Evolutionary conservation across 83 land plant genomes (phyloP), one percentile per base, ranked within the genome.

Genomic region (Thuja plicata): DNA sequence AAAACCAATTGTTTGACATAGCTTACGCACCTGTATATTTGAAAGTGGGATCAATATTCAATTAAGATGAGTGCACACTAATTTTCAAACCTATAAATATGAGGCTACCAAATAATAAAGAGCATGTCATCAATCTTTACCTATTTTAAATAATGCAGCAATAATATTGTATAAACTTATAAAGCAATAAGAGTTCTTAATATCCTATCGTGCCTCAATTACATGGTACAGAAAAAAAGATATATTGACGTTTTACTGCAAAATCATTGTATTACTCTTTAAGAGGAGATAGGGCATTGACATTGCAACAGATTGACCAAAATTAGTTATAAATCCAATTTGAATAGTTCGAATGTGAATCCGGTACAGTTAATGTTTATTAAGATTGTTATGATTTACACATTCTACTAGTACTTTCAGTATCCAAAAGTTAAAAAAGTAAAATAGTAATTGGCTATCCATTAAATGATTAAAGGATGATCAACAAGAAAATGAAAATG

Each of bases 1-100:
- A 91, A 98, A 98, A 43, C 94, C 99, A 90, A 98, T 95, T 79
- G 96, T 91, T 89, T 98, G 99, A 89, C 99, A 98, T 62, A 96
- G 88, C 91, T 98, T 98, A 84, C 99, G 94, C 10, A 98, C 98
- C 99, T 98, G 90, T 88, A 91, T 50, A 87, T 38, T 41, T 16
- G 34, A 89, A 88, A 87, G 24, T n/a, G 55, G 46, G 54, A n/a
- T 27, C 48, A 43, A 45, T 46, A 83, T 83, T 43, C 15, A 83
- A 12, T 83, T 15, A 3, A 83, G 30, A 83, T 12, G 27, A 83
- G 8, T n/a, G 27, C 16, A 46, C 54, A 43, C 15, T 19, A 1
- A 35, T 55, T 19, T 35, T 80, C 83, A 19, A 19, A 0, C 35
- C 1, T 27, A 30, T 35, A 5, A 32, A 55, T 86, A 34, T 9